Evolutionary conservation across 768 basidiomycete genomes (phyloP).

Genomic region (Exsudoporus frostii): DNA sequence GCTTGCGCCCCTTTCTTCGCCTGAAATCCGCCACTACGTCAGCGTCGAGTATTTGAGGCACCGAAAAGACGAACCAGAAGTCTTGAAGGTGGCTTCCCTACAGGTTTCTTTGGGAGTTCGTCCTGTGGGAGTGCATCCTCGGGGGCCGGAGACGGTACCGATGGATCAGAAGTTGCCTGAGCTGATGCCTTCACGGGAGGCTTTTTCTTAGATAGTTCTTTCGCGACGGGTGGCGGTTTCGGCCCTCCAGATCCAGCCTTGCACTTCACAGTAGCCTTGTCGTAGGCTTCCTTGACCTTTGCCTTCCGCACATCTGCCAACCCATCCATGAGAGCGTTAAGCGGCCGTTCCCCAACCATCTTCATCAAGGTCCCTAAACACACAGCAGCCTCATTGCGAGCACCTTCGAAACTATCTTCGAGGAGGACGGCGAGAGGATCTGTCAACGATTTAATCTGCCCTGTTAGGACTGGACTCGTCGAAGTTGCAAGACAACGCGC

Average conservation of each 20-base stretch:
- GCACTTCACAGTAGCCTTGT: constrained; percentile 88
- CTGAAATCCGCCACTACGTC: constrained; percentile 25
- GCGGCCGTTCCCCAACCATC: constrained; percentile 90
- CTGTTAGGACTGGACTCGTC: constrained; percentile 60
- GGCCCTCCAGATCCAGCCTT: constrained; percentile 61
- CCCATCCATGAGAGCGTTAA: constrained; percentile 82
- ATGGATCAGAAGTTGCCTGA: constrained; percentile 12
- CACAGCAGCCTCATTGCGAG: constrained; percentile 84
- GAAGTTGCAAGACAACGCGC: constrained; percentile 74
- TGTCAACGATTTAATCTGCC: constrained; percentile 79
- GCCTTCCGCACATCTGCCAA: constrained; percentile 83
- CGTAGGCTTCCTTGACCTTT: constrained; percentile 93
- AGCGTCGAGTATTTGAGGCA: background rate
- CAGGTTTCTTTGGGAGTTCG: constrained; percentile 40
- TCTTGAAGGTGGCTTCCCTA: constrained; percentile 51
- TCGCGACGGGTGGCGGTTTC: constrained; percentile 32
- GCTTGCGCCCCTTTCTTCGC: constrained; percentile 51
- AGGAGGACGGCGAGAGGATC: constrained; percentile 72
- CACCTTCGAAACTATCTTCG: constrained; percentile 87
- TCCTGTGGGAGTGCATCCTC: constrained; percentile 27
- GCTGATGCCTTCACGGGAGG: constrained; percentile 31
- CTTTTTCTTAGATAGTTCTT: constrained; percentile 38
- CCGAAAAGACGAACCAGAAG: constrained; percentile 33
- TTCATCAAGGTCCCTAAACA: constrained; percentile 91
- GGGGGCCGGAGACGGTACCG: constrained; percentile 15